Evolutionary conservation across 225 moss, liverwort and hornwort species (phyloP), one percentile per base, ranked within the genome.

Genomic region (Pseudisothecium myosuroides): DNA sequence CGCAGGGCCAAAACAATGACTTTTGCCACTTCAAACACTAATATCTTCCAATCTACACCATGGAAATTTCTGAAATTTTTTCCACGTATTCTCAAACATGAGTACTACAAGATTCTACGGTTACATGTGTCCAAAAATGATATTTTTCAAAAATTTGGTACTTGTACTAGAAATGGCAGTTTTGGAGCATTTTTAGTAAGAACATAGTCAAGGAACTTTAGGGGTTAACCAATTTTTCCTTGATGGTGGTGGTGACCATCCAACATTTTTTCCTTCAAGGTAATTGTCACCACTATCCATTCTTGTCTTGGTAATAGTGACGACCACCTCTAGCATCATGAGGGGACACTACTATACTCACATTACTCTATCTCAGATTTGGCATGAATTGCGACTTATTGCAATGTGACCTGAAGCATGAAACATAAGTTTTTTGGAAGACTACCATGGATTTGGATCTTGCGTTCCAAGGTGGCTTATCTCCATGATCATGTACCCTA

Each of bases 351-450:
- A 45, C 3, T 73, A 27, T 29, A 4, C 10, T 73, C 10, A 28
- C 10, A 45, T 29, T 17, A 73, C 5, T 47, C 8, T 45, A 43
- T 45, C 5, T 47, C 10, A 13, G 2, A 45, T 45, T 73, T 10
- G 17, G 2, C 17, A 73, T 17, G 5, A 72, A 2, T 2, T 72
- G 9, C 5, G 3, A 1, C 2, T 0, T 15, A 1, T 14, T 71
- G 26, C 71, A 41, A 41, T 41, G 41, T 2, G 12, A 27, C 5
- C 0, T 43, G 15, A 43, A 43, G 27, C 28, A 43, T 43, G 3
- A 74, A 28, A 74, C 3, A 27, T 9, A 45, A 10, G 1, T 31
- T 6, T 47, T 73, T 17, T 10, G 5, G 11, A 10, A 31, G 29
- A 47, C 29, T 47, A 16, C 47, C 1, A 47, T 75, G 6, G 1